Percentiles rank a stretch among this genome's conserved stretches.
phyloP scores from a whole-genome alignment of 352 stramenopile species.

The Phytophthora kernoviae region DNA sequence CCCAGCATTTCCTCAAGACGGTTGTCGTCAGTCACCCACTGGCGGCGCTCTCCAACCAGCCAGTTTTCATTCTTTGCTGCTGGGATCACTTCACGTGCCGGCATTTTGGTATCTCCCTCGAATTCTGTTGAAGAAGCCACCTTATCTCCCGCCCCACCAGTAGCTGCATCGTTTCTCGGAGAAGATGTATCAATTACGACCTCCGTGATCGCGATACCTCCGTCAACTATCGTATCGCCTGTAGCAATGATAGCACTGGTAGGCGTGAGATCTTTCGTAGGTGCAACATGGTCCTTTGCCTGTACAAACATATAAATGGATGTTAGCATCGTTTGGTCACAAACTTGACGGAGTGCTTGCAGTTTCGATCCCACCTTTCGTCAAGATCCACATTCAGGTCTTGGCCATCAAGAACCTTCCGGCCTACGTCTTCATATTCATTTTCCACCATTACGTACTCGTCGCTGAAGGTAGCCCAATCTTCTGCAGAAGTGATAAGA shows the following conservation, averaged over 20 bases:
- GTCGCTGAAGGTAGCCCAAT: constrained; percentile 76
- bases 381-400: constrained; percentile 51
- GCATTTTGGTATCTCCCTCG: constrained; percentile 28
- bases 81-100: constrained; percentile 29
- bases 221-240: constrained; percentile 25
- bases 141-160: constrained; percentile 2
- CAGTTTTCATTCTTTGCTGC: constrained; percentile 39
- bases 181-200: constrained; percentile 43
- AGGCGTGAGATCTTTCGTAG: constrained; percentile 14
- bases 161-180: constrained; percentile 13
- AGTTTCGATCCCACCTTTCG: constrained; percentile 25
- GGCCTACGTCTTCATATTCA: constrained; percentile 80
- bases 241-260: constrained; percentile 14
- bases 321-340: constrained; percentile 3
- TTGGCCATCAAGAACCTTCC: constrained; percentile 67
- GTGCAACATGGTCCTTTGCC: constrained; percentile 16
- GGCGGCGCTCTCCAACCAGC: constrained; percentile 37
- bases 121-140: constrained; percentile 3
- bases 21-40: constrained; percentile 67
- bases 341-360: constrained; percentile 4
- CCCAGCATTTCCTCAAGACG: constrained; percentile 73
- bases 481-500: constrained; percentile 33
- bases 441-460: constrained; percentile 87
- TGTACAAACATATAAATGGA: constrained; percentile 10
- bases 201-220: constrained; percentile 34